A percentile compares a stretch with the other conserved stretches of the same genome.
phyloP scores from a whole-genome alignment of 495 filamentous ascomycete species.

The Penicillium herquei region DNA sequence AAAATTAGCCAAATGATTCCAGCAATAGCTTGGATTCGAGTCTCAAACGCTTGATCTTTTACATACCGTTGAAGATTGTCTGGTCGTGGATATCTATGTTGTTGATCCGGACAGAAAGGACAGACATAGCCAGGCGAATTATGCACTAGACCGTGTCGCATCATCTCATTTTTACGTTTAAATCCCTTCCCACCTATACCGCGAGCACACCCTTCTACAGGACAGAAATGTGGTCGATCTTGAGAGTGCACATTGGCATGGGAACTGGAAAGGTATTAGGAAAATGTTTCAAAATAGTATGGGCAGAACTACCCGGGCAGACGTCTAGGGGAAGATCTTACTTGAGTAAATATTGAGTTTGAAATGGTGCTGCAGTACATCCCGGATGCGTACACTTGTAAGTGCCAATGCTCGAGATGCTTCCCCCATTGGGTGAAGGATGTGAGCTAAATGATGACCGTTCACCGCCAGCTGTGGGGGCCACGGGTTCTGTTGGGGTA shows the following conservation, averaged over 20 bases:
- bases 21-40: neutral
- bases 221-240: slow-evolving; percentile 87
- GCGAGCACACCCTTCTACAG: slow-evolving; percentile 74
- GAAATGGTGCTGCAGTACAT: slow-evolving; percentile 83
- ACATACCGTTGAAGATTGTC: slow-evolving; percentile 92
- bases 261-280: slow-evolving; percentile 56
- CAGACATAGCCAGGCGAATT: slow-evolving; percentile 95
- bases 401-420: slow-evolving; percentile 22
- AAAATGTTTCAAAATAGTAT: neutral
- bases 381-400: slow-evolving; percentile 68
- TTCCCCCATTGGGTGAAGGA: slow-evolving; percentile 24
- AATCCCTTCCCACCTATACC: slow-evolving; percentile 88
- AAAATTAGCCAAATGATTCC: neutral
- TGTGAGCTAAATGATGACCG: slow-evolving; percentile 19
- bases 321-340: slow-evolving; percentile 37
- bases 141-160: slow-evolving; percentile 92
- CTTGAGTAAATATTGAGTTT: slow-evolving; percentile 85
- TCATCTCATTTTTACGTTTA: slow-evolving; percentile 99
- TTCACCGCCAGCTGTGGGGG: slow-evolving; percentile 21
- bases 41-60: slow-evolving; percentile 15
- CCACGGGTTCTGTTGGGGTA: slow-evolving; percentile 40
- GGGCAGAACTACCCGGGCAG: neutral
- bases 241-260: slow-evolving; percentile 96
- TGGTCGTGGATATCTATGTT: slow-evolving; percentile 94
- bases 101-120: slow-evolving; percentile 92